These are phyloP conservation scores for Annona squamosa DNA, from an alignment of 164 flowering plant genomes.

Conservation along the genomic window DNA sequence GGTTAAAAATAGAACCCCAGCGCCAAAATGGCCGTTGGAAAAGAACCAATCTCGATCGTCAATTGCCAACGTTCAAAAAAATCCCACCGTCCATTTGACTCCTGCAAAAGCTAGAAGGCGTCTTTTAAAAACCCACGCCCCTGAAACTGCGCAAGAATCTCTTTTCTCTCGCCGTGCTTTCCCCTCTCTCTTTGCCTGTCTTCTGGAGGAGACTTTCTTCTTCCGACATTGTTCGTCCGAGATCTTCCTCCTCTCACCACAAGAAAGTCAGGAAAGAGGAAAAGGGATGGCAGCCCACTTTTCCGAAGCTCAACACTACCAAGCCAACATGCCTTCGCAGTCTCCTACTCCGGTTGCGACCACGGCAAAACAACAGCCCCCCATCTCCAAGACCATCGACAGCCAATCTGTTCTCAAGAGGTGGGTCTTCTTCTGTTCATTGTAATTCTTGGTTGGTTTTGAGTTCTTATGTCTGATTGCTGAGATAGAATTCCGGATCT, in stretches of 20 bases:
- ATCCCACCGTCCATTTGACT: background rate
- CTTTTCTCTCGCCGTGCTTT: background rate
- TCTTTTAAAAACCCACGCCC: background rate
- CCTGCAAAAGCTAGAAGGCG: background rate
- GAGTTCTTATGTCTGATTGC: background rate
- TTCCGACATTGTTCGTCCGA: background rate
- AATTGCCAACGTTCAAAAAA: conserved; percentile 10
- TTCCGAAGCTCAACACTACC: conserved; percentile 2
- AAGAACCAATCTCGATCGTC: conserved; percentile 2
- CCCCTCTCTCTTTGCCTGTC: background rate
- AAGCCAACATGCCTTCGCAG: conserved; percentile 25
- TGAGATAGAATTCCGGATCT: background rate
- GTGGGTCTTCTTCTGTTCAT: conserved; percentile 12
- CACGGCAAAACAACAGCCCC: conserved; percentile 27
- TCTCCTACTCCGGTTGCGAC: conserved; percentile 22
- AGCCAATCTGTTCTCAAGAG: conserved; percentile 59
- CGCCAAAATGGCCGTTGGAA: conserved; percentile 10
- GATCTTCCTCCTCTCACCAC: background rate
- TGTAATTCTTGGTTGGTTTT: background rate
- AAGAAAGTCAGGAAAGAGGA: background rate
- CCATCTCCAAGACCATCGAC: conserved; percentile 42
- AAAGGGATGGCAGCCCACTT: conserved; percentile 3
- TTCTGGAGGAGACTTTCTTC: background rate
- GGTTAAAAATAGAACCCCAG: too few species aligned
- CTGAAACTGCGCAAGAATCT: background rate